These are phyloP conservation scores for Gossypium aridum DNA, from an alignment of 441 rosid species.

Conservation along the genomic window DNA sequence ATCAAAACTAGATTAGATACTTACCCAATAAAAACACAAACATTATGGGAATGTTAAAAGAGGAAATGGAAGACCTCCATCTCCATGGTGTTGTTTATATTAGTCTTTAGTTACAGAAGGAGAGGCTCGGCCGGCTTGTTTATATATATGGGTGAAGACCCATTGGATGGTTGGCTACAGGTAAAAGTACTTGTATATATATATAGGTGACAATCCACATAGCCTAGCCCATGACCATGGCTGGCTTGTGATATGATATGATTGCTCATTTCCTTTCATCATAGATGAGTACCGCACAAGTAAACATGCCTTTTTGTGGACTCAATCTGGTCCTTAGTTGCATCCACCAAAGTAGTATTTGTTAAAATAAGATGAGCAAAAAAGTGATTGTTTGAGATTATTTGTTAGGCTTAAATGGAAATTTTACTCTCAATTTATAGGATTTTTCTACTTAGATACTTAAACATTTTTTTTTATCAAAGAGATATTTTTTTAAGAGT, in stretches of 20 bases:
- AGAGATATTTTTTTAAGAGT: too few relatives aligned
- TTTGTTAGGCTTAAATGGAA: too few relatives aligned
- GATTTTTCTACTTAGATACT: too few relatives aligned
- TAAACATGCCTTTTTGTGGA: slow-evolving; percentile 7
- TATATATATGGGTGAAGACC: neutral
- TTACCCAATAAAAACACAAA: neutral
- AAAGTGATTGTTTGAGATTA: neutral
- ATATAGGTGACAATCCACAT: too few relatives aligned
- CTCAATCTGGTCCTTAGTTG: neutral
- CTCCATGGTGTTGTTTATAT: neutral
- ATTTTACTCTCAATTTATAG: too few relatives aligned
- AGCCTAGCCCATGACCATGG: neutral
- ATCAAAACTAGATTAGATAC: neutral
- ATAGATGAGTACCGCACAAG: slow-evolving; percentile 16
- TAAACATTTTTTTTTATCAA: too few relatives aligned
- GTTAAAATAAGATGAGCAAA: neutral
- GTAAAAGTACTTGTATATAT: neutral
- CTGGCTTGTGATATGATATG: neutral
- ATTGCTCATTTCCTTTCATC: neutral
- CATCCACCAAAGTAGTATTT: neutral
- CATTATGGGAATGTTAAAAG: neutral
- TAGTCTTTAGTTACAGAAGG: neutral
- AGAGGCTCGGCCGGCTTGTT: neutral
- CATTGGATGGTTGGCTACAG: neutral
- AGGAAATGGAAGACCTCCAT: slow-evolving; percentile 3